Percentiles rank a stretch among this genome's conserved stretches.
Evolutionary conservation across 768 basidiomycete species (phyloP).

Genomic region (Suillus discolor): DNA sequence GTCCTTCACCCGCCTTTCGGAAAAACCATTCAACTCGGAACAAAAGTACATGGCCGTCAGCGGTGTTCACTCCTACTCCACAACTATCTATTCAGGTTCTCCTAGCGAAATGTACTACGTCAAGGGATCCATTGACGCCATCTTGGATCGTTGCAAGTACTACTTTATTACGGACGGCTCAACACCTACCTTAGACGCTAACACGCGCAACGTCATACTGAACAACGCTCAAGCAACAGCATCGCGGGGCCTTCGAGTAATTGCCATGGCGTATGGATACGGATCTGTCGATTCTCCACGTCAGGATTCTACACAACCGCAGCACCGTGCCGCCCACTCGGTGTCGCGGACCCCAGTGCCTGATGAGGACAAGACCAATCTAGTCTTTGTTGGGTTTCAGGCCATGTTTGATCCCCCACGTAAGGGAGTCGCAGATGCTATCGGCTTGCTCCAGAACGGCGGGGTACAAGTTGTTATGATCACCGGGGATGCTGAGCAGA

Average conservation of each 20-base stretch:
- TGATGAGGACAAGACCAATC: conserved; percentile 47
- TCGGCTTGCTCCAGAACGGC: conserved; percentile 75
- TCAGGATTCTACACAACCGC: conserved; percentile 21
- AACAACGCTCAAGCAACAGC: conserved; percentile 73
- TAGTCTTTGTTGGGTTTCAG: conserved; percentile 91
- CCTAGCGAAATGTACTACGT: conserved; percentile 82
- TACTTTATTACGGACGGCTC: conserved; percentile 92
- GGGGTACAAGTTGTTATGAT: conserved; percentile 99
- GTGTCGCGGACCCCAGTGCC: conserved; percentile 31
- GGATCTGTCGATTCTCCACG: conserved; percentile 51
- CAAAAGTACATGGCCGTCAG: conserved; percentile 92
- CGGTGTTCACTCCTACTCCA: conserved; percentile 55
- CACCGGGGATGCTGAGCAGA: conserved; percentile 92
- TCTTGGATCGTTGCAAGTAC: conserved; percentile 83
- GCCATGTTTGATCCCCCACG: conserved; percentile 96
- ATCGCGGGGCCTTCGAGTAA: conserved; percentile 77
- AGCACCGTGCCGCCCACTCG: conserved; percentile 19
- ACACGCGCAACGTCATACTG: conserved; percentile 67
- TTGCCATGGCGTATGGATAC: conserved; percentile 91
- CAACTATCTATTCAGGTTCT: conserved; percentile 30
- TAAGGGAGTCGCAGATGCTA: conserved; percentile 90
- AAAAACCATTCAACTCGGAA: conserved; percentile 92
- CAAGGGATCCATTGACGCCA: conserved; percentile 89
- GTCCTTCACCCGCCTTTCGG: conserved; percentile 72
- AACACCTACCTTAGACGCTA: conserved; percentile 74